phyloP scores from a whole-genome alignment of 352 stramenopile genomes.

The Globisporangium ultimum region DNA sequence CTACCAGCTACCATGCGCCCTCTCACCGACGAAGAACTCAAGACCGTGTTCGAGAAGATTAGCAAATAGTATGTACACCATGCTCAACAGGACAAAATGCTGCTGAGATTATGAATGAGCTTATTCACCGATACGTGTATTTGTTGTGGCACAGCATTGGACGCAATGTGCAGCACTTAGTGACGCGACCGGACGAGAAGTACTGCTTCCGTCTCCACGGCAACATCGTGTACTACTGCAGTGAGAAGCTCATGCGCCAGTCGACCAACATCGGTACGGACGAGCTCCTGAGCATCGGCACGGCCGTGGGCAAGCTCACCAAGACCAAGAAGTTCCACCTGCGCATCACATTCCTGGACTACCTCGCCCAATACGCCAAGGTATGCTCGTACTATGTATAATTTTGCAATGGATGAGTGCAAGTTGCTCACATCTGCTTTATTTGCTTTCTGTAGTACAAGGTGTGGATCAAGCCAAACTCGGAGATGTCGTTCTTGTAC shows the following conservation, averaged over 20 bases:
- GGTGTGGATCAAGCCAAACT: constrained; percentile 99
- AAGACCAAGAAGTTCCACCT: constrained; percentile 99
- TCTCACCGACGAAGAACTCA: constrained; percentile 98
- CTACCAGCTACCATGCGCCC: constrained; percentile 85
- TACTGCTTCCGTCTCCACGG: constrained; percentile 98
- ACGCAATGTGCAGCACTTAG: constrained; percentile 95
- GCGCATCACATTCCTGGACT: constrained; percentile 98
- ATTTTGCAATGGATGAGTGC: background rate
- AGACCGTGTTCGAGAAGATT: constrained; percentile 97
- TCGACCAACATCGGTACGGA: constrained; percentile 94
- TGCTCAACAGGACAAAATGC: background rate
- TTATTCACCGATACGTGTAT: background rate
- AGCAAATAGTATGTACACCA: constrained; percentile 91
- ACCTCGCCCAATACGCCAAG: constrained; percentile 97
- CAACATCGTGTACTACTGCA: constrained; percentile 97
- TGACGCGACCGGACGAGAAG: constrained; percentile 95
- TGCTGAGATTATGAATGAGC: background rate
- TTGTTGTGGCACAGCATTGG: constrained; percentile 80
- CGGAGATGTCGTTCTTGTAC: constrained; percentile 99
- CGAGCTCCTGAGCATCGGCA: constrained; percentile 95
- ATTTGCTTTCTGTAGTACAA: constrained; percentile 86
- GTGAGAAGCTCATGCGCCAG: constrained; percentile 96
- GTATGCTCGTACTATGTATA: constrained; percentile 28
- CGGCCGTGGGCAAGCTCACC: constrained; percentile 98
- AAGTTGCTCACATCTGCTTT: background rate